Conservation (phyloP, 306 rosid species). For the Ziziphus jujuba region DNA sequence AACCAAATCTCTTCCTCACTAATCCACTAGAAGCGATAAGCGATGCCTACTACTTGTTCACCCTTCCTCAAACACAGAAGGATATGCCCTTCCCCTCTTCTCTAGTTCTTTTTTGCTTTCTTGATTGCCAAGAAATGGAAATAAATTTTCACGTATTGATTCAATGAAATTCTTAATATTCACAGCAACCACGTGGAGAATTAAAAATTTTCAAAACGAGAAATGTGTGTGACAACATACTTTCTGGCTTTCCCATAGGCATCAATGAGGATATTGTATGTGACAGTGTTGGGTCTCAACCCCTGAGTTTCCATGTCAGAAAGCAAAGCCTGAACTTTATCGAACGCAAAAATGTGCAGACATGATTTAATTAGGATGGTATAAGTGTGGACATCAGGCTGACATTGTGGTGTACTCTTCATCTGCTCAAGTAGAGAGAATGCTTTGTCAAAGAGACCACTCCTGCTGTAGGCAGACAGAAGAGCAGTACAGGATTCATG, state of each 20-base stretch:
- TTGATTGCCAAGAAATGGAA: conserved; percentile 3
- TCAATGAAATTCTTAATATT: conserved; percentile 8
- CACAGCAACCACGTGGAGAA: conserved; percentile 37
- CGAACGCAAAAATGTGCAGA: conserved; percentile 67
- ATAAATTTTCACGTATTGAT: conserved; percentile 13
- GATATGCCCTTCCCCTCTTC: not conserved
- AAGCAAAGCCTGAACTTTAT: conserved; percentile 67
- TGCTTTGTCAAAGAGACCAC: conserved; percentile 76
- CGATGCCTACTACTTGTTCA: not conserved
- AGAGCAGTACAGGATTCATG: conserved; percentile 83
- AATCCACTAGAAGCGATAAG: not conserved
- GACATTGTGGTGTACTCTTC: conserved; percentile 67
- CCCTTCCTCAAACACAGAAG: not conserved
- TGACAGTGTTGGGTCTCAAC: conserved; percentile 78
- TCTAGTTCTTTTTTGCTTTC: not conserved
- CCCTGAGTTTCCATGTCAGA: conserved; percentile 71
- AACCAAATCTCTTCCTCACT: not conserved
- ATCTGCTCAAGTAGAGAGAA: conserved; percentile 73
- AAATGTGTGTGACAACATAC: conserved; percentile 38
- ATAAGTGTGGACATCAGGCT: conserved; percentile 89
- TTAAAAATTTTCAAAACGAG: conserved; percentile 19
- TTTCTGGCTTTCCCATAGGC: conserved; percentile 87
- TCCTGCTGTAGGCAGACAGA: conserved; percentile 87
- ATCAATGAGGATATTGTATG: conserved; percentile 83
- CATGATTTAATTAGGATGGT: conserved; percentile 89